Base-by-base conservation (phyloP, 148 eudicot species). In the Hydrangea macrophylla region DNA sequence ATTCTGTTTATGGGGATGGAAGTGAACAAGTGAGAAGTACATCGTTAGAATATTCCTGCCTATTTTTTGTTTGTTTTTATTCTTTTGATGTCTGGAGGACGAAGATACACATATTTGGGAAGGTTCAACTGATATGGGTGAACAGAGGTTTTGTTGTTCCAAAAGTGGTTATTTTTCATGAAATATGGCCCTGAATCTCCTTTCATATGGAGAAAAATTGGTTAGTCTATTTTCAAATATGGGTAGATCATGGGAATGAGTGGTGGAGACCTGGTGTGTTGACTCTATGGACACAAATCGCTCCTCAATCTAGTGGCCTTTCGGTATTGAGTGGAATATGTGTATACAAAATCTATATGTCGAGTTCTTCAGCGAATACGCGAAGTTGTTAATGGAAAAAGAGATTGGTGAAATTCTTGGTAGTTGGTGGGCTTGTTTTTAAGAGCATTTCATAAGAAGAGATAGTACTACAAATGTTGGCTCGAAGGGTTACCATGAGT, bases 11-110 rank as follows among this genome's bases (percentile, higher is more conserved):
- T 13, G 27, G 33, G 40, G n/a, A 32, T 32, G 63, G 28, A 26
- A 69, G 70, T 26, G 48, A 50, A 65, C 30, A 22, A 42, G 36
- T 62, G 55, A 64, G 62, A 36, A 55, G 61, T 55, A 27, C 69
- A 22, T 40, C 55, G 25, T 17, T 25, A 28, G 28, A 37, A 26
- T 17, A 12, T 51, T n/a, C 50, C 45, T 40, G 36, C 56, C 12
- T 55, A 24, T n/a, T 18, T 36, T 11, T 51, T n/a, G 55, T 28
- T n/a, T 36, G 9, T 2, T 24, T 31, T 33, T 36, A 18, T 11
- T 30, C 10, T 61, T 62, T 13, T 59, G 45, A 60, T 60, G 48
- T 55, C 17, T 33, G 23, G 36, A 53, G 35, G 40, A 66, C 7
- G 70, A 67, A 18, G 25, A 20, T 54, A 15, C 33, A 53, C 37